These are phyloP conservation scores for Breynia disticha DNA, from an alignment of 441 rosid species.

Conservation along the genomic window DNA sequence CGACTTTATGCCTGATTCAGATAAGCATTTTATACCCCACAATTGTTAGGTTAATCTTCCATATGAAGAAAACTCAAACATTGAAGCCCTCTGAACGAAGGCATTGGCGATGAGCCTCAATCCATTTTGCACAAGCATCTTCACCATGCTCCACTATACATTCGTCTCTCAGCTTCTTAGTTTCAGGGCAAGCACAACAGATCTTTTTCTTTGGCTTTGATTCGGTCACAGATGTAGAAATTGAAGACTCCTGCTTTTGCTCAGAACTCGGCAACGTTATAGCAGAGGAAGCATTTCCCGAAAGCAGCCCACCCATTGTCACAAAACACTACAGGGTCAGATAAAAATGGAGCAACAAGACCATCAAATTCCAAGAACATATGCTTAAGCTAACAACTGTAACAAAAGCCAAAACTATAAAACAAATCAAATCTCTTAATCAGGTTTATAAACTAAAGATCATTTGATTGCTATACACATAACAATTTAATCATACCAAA, in stretches of 20 bases:
- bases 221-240: constrained; percentile 23
- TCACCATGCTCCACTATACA: constrained; percentile 85
- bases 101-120: constrained; percentile 77
- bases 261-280: constrained; percentile 26
- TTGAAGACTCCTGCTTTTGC: constrained; percentile 30
- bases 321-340: no score
- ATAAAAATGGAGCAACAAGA: no score
- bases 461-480: no score
- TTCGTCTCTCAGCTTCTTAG: constrained; percentile 83
- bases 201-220: constrained; percentile 87
- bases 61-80: constrained; percentile 31
- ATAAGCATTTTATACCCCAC: constrained; percentile 7
- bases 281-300: constrained; percentile 36
- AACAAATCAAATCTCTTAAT: no score
- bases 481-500: no score
- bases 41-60: constrained; percentile 12
- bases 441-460: no score
- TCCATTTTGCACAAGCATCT: constrained; percentile 84
- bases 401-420: no score
- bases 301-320: constrained; percentile 44
- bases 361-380: no score
- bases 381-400: no score
- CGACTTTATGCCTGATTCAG: constrained; percentile 3
- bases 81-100: constrained; percentile 90
- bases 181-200: constrained; percentile 93